Conservation (phyloP, 1,139 yeast species). For the Tardiomyces depauwii region DNA sequence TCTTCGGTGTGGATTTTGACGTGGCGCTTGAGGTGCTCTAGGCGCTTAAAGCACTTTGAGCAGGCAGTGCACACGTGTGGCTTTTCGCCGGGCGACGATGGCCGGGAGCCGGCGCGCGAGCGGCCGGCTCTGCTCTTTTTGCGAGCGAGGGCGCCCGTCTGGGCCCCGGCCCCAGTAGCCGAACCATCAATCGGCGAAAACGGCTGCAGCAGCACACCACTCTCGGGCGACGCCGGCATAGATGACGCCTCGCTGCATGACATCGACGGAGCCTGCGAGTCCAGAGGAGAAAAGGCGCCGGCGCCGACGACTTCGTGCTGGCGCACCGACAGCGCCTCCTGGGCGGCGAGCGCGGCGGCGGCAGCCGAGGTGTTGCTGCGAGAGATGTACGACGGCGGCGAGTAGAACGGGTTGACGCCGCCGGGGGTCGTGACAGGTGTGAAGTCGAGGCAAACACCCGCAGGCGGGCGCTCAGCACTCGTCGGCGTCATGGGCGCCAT, state of each 20-base stretch:
- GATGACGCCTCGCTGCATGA: not conserved
- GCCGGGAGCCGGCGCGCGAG: slow-evolving; percentile 3
- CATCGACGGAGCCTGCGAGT: not conserved
- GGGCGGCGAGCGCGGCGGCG: slow-evolving; percentile 12
- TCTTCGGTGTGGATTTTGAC: slow-evolving; percentile 81
- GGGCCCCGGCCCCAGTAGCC: not conserved
- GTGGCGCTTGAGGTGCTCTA: slow-evolving; percentile 89
- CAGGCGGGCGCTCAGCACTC: not conserved
- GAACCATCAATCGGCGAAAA: not conserved
- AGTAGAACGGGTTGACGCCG: slow-evolving; percentile 25
- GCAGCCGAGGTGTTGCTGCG: slow-evolving; percentile 3
- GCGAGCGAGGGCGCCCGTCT: not conserved
- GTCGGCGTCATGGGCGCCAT: not conserved
- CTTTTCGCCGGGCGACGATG: slow-evolving; percentile 23
- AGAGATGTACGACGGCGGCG: slow-evolving; percentile 21
- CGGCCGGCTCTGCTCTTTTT: not conserved
- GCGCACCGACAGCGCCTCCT: slow-evolving; percentile 5
- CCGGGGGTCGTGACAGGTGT: slow-evolving; percentile 3
- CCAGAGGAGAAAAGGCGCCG: not conserved
- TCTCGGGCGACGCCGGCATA: slow-evolving; percentile 2
- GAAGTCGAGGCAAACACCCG: not conserved
- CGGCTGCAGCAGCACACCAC: not conserved
- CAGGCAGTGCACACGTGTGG: slow-evolving; percentile 51
- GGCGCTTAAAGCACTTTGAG: slow-evolving; percentile 80
- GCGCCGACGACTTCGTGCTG: slow-evolving; percentile 5